These are phyloP conservation scores for Huntiella decipiens DNA, from an alignment of 2,329 filamentous ascomycete genomes.

Conservation along the genomic window DNA sequence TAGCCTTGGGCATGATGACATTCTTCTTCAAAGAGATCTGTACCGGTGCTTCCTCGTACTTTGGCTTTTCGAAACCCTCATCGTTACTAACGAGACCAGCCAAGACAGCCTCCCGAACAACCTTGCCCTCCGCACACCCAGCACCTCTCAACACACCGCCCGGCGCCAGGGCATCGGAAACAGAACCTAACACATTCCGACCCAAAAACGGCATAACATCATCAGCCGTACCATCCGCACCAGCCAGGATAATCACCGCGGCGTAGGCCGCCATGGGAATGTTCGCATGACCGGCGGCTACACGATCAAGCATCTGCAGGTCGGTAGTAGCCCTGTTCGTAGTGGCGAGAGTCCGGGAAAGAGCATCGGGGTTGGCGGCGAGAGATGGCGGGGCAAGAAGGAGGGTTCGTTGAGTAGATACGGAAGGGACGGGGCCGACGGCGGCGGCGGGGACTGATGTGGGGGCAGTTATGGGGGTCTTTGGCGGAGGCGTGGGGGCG, in stretches of 20 bases:
- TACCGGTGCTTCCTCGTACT: constrained; percentile 36
- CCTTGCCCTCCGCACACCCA: constrained; percentile 28
- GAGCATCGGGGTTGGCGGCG: constrained; percentile 61
- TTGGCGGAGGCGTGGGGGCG: constrained; percentile 16
- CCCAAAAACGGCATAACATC: constrained; percentile 47
- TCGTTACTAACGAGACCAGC: constrained; percentile 51
- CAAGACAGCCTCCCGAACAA: constrained; percentile 63
- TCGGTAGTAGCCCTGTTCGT: constrained; percentile 65
- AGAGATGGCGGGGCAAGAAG: constrained; percentile 82
- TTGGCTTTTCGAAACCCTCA: constrained; percentile 56
- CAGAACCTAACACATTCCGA: constrained; percentile 45
- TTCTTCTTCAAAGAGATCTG: constrained; percentile 23
- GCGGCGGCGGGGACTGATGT: constrained; percentile 15
- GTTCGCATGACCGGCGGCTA: constrained; percentile 61
- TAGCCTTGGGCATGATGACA: constrained; percentile 4
- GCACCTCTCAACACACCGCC: constrained; percentile 51
- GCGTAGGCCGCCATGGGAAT: constrained; percentile 68
- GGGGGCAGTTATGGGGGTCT: constrained; percentile 5
- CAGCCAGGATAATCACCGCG: constrained; percentile 64
- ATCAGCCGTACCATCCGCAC: constrained; percentile 43
- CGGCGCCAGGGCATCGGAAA: constrained; percentile 52
- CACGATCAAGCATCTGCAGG: constrained; percentile 92
- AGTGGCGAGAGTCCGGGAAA: constrained; percentile 49
- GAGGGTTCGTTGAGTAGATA: constrained; percentile 38
- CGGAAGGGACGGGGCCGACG: constrained; percentile 17